Evolutionary conservation across 2,329 filamentous ascomycete genomes (phyloP).

Genomic region (Fusarium papillatum): DNA sequence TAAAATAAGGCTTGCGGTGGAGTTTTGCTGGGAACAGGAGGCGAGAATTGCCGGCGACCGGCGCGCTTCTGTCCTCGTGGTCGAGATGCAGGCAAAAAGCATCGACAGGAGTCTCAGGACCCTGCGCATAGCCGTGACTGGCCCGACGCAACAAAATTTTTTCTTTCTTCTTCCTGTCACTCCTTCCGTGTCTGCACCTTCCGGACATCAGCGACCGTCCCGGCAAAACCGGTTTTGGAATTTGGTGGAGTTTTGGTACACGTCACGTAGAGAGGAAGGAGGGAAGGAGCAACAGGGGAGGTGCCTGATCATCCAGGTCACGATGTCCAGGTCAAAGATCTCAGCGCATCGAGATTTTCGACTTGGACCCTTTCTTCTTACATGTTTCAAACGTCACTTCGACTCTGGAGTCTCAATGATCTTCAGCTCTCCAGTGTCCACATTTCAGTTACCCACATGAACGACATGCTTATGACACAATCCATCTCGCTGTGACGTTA

Average conservation of each 20-base stretch:
- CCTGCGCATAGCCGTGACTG: conserved; percentile 13
- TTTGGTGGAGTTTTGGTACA: conserved; percentile 27
- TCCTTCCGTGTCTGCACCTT: conserved; percentile 10
- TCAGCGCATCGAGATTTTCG: conserved; percentile 36
- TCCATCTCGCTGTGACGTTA: conserved; percentile 30
- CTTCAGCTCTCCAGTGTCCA: conserved; percentile 19
- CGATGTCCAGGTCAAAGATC: conserved; percentile 19
- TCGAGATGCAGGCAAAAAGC: conserved; percentile 16
- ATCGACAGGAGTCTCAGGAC: conserved; percentile 5
- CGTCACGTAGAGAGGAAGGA: conserved; percentile 26
- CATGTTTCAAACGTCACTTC: conserved; percentile 32
- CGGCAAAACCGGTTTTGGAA: conserved; percentile 30
- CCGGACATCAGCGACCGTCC: conserved; percentile 21
- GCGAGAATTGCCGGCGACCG: conserved; percentile 12
- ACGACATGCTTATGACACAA: conserved; percentile 29
- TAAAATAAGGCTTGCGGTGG: conserved; percentile 1
- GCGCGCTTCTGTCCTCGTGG: conserved; percentile 6
- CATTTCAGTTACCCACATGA: conserved; percentile 34
- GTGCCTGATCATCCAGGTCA: conserved; percentile 24
- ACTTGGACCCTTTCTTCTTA: conserved; percentile 13
- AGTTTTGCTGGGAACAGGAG: conserved; percentile 22
- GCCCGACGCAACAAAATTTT: not conserved
- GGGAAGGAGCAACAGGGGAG: conserved; percentile 22
- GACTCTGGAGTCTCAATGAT: conserved; percentile 18
- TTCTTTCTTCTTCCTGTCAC: not conserved